Conservation (phyloP, 2,329 filamentous ascomycete genomes). For the Cercospora nicotianae region DNA sequence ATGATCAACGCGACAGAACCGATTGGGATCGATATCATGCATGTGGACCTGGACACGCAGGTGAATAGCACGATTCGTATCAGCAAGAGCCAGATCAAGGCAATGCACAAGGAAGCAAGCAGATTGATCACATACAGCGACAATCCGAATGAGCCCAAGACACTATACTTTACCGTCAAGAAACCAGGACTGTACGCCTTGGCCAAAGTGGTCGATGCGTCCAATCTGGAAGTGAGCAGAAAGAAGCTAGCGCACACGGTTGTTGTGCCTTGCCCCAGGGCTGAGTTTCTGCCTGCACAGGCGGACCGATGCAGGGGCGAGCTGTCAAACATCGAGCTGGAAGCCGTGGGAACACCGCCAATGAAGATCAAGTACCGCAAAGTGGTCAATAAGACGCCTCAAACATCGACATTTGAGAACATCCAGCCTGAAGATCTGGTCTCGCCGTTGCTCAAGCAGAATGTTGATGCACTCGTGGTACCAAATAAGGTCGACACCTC, state of each 20-base stretch:
- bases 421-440: conserved; percentile 84
- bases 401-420: conserved; percentile 86
- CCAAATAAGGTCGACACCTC: conserved; percentile 65
- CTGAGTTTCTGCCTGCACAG: conserved; percentile 65
- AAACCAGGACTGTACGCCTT: conserved; percentile 87
- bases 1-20: conserved; percentile 92
- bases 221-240: conserved; percentile 70
- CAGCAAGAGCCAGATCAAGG: conserved; percentile 69
- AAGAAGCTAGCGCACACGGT: conserved; percentile 74
- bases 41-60: conserved; percentile 79
- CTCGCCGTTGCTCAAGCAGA: conserved; percentile 69
- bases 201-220: conserved; percentile 83
- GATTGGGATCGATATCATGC: conserved; percentile 82
- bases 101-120: conserved; percentile 68
- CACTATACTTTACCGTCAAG: conserved; percentile 71
- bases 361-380: conserved; percentile 91
- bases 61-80: conserved; percentile 78
- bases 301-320: conserved; percentile 80
- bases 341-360: conserved; percentile 85
- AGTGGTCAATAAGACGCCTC: conserved; percentile 77
- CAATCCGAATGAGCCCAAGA: conserved; percentile 41
- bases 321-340: conserved; percentile 77
- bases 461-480: conserved; percentile 53
- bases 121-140: conserved; percentile 55
- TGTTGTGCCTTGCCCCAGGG: conserved; percentile 82